Evolutionary conservation across 75 land plant genomes (phyloP), one percentile per base, ranked within the genome.

Genomic region (Pinus albicaulis): DNA sequence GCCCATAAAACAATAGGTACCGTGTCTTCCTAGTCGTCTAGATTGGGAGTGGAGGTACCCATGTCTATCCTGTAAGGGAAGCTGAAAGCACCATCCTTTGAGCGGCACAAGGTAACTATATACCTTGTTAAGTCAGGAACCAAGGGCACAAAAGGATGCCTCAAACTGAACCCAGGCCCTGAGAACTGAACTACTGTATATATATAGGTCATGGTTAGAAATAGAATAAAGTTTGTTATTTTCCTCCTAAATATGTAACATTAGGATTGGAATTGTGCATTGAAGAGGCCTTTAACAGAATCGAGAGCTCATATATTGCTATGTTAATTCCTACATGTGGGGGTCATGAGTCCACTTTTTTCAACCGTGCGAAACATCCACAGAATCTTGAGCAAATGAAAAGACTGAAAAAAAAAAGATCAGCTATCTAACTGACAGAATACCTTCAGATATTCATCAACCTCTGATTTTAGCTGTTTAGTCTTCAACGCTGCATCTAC

Each of bases 401-500:
- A 38, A 68, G 48, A 36, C 71, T 19, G 24, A 13, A 41, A 38
- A 68, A 68, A 2, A 12, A 2, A 38, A 68, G 10, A 38, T 7
- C 5, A 15, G 10, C 10, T 68, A 38, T n/a, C 3, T 38, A 20
- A 5, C 36, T 44, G 38, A 36, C 6, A 5, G 48, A 34, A 58
- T 70, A 94, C 99, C 99, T 92, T 97, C 63, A 97, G 82, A 82
- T 89, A 94, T 77, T 97, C 99, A 85, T 97, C 99, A 22, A 97
- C 79, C 23, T 97, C 99, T 61, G 85, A 59, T 79, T 97, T 97
- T 68, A 97, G 79, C 71, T 91, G 95, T 74, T 90, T 94, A 22
- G 81, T 77, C 75, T 94, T 97, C 64, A 97, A 82, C 34, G 95
- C 93, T 59, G 83, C 89, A 84, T 97, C 99, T 64, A 97, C 95